phyloP scores from a whole-genome alignment of 2,329 filamentous ascomycete species.

The Paracoccidioides brasiliensis region DNA sequence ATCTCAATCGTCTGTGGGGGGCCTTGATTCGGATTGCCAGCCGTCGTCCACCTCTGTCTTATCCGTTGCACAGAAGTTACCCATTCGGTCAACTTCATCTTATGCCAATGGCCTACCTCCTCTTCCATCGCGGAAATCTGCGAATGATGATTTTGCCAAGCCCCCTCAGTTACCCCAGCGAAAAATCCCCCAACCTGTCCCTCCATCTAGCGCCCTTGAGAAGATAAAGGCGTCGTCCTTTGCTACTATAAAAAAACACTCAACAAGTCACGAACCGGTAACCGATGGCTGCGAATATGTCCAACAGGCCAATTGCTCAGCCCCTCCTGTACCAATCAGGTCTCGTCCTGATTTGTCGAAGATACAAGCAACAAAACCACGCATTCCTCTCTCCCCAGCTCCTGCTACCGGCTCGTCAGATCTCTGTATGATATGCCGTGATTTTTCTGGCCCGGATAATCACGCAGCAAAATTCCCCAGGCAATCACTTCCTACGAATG shows the following conservation, averaged over 20 bases:
- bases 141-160: not conserved
- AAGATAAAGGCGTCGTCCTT: constrained; percentile 35
- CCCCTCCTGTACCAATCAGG: constrained; percentile 40
- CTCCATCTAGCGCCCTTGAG: constrained; percentile 22
- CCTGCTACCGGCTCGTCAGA: not conserved
- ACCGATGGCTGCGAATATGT: constrained; percentile 11
- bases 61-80: not conserved
- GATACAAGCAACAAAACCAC: constrained; percentile 41
- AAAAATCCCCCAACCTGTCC: constrained; percentile 23
- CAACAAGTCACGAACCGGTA: constrained; percentile 7
- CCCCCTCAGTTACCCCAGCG: constrained; percentile 10
- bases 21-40: not conserved
- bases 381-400: constrained; percentile 2
- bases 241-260: constrained; percentile 15
- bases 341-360: constrained; percentile 47
- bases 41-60: not conserved
- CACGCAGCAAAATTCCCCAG: constrained; percentile 68
- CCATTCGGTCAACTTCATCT: not conserved
- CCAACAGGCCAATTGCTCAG: constrained; percentile 14
- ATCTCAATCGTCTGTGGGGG: not conserved
- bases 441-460: constrained; percentile 69
- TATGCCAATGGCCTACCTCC: not conserved
- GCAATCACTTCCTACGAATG: constrained; percentile 53
- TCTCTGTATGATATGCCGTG: constrained; percentile 64
- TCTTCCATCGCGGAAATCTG: not conserved